Conservation (phyloP, 1,284 basidiomycete genomes). For the Microbotryomycetes sp. region DNA sequence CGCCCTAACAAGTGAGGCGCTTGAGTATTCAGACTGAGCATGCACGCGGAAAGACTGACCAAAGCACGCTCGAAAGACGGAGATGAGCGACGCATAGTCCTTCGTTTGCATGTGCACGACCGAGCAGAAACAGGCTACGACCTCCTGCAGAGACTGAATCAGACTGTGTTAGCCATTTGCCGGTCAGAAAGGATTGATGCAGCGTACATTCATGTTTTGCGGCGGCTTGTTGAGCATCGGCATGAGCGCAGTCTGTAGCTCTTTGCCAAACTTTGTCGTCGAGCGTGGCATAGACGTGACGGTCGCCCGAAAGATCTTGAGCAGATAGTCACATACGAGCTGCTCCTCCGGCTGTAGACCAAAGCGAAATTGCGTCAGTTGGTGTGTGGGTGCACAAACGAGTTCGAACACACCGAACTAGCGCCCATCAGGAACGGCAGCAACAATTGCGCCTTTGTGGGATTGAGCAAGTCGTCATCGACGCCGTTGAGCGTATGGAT, state of each 20-base stretch:
- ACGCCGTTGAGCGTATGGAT: constrained; percentile 73
- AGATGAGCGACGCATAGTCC: constrained; percentile 67
- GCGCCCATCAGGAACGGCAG: constrained; percentile 81
- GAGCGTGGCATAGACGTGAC: constrained; percentile 79
- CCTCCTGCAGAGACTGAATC: constrained; percentile 80
- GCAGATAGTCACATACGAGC: constrained; percentile 67
- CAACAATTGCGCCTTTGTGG: constrained; percentile 67
- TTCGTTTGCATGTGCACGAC: constrained; percentile 78
- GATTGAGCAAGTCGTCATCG: constrained; percentile 71
- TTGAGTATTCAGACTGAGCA: not conserved
- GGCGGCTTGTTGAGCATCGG: constrained; percentile 78
- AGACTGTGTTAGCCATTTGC: too few relatives aligned
- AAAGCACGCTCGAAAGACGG: constrained; percentile 50
- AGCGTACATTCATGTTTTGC: constrained; percentile 47
- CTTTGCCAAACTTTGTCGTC: constrained; percentile 65
- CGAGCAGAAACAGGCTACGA: constrained; percentile 81
- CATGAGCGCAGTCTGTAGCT: constrained; percentile 69
- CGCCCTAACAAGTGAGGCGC: not conserved
- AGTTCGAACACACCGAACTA: constrained; percentile 51
- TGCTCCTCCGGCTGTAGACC: constrained; percentile 65
- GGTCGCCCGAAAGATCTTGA: constrained; percentile 77
- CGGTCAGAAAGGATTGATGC: not conserved
- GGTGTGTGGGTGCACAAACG: not conserved
- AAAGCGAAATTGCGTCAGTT: too few relatives aligned
- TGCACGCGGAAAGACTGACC: not conserved